Evolutionary conservation across 2,329 filamentous ascomycete species (phyloP).

Genomic region (Aureobasidium sp.): DNA sequence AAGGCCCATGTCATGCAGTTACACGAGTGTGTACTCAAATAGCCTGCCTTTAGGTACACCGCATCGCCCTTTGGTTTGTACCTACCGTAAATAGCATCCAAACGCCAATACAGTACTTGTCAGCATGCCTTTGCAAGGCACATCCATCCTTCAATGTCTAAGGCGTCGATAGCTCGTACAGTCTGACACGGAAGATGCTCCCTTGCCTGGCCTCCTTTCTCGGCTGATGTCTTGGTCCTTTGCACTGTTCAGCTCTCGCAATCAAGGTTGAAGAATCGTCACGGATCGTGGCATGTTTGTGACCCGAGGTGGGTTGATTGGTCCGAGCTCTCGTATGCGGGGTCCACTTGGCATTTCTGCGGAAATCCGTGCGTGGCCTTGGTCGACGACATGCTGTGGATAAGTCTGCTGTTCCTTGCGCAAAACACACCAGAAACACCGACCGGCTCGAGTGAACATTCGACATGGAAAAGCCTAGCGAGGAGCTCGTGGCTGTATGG

Average conservation of each 20-base stretch:
- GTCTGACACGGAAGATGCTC: not conserved
- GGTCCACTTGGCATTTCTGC: not conserved
- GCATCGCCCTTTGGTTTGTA: not conserved
- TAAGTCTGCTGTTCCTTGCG: not conserved
- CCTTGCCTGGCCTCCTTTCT: not conserved
- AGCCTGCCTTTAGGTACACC: not conserved
- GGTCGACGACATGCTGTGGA: not conserved
- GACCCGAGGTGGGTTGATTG: not conserved
- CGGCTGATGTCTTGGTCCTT: not conserved
- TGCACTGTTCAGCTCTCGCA: not conserved
- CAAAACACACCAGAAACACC: not conserved
- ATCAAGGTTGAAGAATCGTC: not conserved
- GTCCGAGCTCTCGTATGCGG: not conserved
- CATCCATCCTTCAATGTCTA: not conserved
- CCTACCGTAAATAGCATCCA: not conserved
- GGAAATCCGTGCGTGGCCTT: not conserved
- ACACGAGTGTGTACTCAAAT: not conserved
- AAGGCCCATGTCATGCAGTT: not conserved
- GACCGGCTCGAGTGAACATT: not conserved
- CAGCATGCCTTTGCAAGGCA: slow-evolving; percentile 6
- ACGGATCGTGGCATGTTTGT: not conserved
- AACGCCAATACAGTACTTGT: not conserved
- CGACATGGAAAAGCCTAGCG: not conserved
- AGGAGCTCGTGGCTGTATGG: not conserved
- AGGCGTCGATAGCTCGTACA: not conserved